These are phyloP conservation scores for Boletales sp. DNA, from an alignment of 768 basidiomycete species.

Conservation along the genomic window DNA sequence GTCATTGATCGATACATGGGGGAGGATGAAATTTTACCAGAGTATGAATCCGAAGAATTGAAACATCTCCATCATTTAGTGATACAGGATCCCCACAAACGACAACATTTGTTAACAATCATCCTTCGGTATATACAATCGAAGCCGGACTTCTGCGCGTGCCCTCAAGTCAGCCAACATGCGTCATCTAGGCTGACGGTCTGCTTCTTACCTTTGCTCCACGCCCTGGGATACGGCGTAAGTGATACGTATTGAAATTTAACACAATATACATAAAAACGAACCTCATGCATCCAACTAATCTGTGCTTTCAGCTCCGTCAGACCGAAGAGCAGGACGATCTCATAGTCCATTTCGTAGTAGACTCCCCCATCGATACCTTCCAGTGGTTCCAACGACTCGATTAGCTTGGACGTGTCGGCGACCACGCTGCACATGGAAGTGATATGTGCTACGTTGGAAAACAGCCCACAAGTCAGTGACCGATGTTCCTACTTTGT, in stretches of 20 bases:
- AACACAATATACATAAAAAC: neutral
- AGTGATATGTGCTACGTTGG: conserved; percentile 1
- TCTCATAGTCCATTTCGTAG: conserved; percentile 18
- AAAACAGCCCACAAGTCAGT: neutral
- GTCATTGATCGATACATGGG: too few species aligned
- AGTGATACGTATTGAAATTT: neutral
- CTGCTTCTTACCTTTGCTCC: neutral
- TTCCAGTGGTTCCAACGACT: neutral
- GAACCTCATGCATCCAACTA: conserved; percentile 34
- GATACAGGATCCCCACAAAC: too few species aligned
- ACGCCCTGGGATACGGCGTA: neutral
- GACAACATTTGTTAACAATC: too few species aligned
- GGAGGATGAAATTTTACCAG: too few species aligned
- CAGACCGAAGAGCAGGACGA: conserved; percentile 39
- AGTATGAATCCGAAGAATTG: too few species aligned
- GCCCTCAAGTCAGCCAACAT: neutral
- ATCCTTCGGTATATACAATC: too few species aligned
- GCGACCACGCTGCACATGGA: conserved; percentile 7
- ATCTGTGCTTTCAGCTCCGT: conserved; percentile 45
- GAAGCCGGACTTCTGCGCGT: neutral
- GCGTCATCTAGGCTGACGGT: neutral
- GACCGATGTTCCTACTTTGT: too few species aligned
- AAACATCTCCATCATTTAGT: too few species aligned
- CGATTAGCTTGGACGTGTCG: conserved; percentile 1
- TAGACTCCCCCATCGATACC: neutral